Conservation (phyloP, 2,329 filamentous ascomycete species). For the Trichophyton rubrum region DNA sequence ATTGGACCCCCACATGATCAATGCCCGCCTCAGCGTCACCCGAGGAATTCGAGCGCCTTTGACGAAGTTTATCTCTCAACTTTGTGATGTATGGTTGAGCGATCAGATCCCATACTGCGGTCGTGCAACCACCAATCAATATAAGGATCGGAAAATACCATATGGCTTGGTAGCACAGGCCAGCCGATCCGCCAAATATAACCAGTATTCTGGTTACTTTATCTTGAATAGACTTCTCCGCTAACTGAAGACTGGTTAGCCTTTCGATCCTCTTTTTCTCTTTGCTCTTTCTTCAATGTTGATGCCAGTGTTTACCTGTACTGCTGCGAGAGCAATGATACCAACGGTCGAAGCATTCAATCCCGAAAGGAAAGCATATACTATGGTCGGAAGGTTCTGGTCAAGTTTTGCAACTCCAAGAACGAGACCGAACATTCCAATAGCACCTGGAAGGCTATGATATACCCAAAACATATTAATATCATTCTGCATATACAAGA, state of each 20-base stretch:
- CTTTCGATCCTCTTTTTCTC: neutral
- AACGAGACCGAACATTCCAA: constrained; percentile 57
- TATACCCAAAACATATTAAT: neutral
- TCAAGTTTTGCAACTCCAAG: constrained; percentile 51
- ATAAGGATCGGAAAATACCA: constrained; percentile 65
- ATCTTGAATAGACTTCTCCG: constrained; percentile 56
- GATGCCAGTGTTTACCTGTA: constrained; percentile 27
- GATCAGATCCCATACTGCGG: constrained; percentile 45
- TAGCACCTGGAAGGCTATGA: constrained; percentile 50
- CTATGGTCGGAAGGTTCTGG: constrained; percentile 46
- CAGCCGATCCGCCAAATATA: constrained; percentile 50
- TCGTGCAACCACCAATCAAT: constrained; percentile 40
- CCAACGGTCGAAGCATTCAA: constrained; percentile 62
- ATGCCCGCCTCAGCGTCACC: constrained; percentile 12
- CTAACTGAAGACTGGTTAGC: constrained; percentile 36
- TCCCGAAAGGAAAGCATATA: constrained; percentile 58
- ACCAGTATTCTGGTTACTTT: constrained; percentile 50
- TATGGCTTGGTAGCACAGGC: constrained; percentile 56
- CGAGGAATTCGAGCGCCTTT: constrained; percentile 10
- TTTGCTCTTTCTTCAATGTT: neutral
- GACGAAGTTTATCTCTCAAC: constrained; percentile 17
- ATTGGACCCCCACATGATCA: constrained; percentile 1
- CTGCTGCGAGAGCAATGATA: constrained; percentile 56
- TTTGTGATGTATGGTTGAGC: constrained; percentile 36
- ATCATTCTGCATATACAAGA: neutral